phyloP scores from a whole-genome alignment of 371 early-diverging fungal species.

The Encephalitozoon romaleae region DNA sequence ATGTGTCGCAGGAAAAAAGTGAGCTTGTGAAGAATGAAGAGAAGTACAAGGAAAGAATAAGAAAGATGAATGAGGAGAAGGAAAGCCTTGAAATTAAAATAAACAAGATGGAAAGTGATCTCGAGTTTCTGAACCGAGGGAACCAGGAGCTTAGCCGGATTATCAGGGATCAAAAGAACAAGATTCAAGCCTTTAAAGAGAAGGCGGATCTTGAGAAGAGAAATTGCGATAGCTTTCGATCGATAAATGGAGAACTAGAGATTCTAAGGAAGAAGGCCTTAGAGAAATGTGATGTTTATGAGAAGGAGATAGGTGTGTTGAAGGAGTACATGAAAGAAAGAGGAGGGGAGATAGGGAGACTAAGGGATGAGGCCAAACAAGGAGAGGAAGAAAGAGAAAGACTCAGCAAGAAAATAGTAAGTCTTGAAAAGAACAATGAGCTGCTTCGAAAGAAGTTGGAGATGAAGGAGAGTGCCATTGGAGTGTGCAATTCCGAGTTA shows the following conservation, averaged over 20 bases:
- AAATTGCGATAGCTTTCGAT: conserved; percentile 15
- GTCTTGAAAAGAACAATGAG: conserved; percentile 29
- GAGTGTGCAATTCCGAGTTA: conserved; percentile 52
- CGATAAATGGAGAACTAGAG: conserved; percentile 45
- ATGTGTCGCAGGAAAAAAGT: conserved; percentile 40
- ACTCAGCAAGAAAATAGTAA: conserved; percentile 17
- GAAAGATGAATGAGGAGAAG: conserved; percentile 3
- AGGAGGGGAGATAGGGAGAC: conserved; percentile 18
- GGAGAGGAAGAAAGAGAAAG: conserved; percentile 17
- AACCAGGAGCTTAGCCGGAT: conserved; percentile 48
- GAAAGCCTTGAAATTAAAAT: conserved; percentile 23
- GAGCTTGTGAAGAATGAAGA: conserved; percentile 22
- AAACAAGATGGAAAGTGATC: conserved; percentile 36
- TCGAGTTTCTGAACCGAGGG: conserved; percentile 11
- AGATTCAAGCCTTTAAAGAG: conserved; percentile 13
- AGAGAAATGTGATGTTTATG: conserved; percentile 42
- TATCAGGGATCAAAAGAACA: conserved; percentile 50
- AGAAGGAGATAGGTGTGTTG: conserved; percentile 45
- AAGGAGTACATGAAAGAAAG: conserved; percentile 47
- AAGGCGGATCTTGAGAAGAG: conserved; percentile 34
- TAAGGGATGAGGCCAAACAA: conserved; percentile 27
- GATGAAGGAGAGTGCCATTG: conserved; percentile 43
- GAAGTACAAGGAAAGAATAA: conserved; percentile 9
- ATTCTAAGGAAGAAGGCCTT: conserved; percentile 32
- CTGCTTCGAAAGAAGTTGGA: conserved; percentile 37